phyloP scores from a whole-genome alignment of 129 eudicot species.

The Pittosporum tobira region DNA sequence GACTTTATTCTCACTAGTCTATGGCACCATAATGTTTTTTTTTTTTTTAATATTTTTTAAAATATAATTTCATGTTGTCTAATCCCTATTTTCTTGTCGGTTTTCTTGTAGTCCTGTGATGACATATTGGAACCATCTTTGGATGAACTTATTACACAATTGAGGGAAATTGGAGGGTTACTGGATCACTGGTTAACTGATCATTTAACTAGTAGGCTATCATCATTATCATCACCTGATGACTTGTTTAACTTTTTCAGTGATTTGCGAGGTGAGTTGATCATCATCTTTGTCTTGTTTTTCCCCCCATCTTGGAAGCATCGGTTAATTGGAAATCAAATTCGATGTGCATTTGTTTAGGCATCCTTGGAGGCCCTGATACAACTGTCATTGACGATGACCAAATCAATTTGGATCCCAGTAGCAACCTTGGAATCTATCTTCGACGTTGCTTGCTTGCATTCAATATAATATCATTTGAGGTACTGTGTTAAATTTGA shows the following conservation, averaged over 20 bases:
- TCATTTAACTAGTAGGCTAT: slow-evolving; percentile 47
- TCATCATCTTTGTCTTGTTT: background rate
- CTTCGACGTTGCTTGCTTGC: slow-evolving; percentile 79
- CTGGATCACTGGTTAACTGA: slow-evolving; percentile 55
- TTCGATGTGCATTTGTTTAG: slow-evolving; percentile 24
- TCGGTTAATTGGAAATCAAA: background rate
- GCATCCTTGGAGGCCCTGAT: slow-evolving; percentile 72
- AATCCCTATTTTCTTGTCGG: background rate
- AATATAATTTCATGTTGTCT: too few species aligned
- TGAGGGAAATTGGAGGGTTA: slow-evolving; percentile 58
- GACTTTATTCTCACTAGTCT: background rate
- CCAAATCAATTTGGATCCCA: slow-evolving; percentile 81
- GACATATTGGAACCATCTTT: slow-evolving; percentile 80
- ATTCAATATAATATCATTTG: slow-evolving; percentile 69
- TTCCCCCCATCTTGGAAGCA: background rate
- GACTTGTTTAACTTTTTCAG: slow-evolving; percentile 80
- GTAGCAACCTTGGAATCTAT: slow-evolving; percentile 75
- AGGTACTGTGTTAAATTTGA: slow-evolving; percentile 35
- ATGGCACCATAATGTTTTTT: background rate
- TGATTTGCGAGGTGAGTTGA: slow-evolving; percentile 65
- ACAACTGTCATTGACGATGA: slow-evolving; percentile 76
- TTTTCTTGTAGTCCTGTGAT: slow-evolving; percentile 58
- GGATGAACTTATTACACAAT: slow-evolving; percentile 52
- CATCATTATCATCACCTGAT: slow-evolving; percentile 69
- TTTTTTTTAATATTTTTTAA: too few species aligned